Base-by-base conservation (phyloP, 2,329 filamentous ascomycete genomes). In the Penicillium sp. region DNA sequence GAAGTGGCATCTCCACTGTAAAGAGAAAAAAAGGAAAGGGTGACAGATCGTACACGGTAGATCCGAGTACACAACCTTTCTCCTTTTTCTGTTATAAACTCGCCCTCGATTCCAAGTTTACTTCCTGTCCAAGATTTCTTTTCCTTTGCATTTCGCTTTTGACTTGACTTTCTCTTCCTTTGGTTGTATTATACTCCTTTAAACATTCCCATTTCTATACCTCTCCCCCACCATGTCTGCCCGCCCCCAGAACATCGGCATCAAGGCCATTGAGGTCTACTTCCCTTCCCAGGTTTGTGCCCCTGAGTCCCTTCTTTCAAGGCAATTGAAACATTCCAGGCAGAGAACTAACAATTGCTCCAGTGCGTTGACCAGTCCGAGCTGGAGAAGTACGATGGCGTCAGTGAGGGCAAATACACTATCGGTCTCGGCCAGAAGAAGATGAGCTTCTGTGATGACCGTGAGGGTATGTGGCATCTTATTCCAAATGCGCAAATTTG, bases 201-300 rank as follows among this genome's bases (percentile, higher is more conserved):
- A 50, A 42, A 31, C 18, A 31, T 43, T 52, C 53, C 54, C 47
- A 48, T 46, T 37, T 47, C 53, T 35, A 45, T 56, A 41, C 57
- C 57, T 62, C 60, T 61, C 65, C 59, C 58, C 62, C 67, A 77
- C 62, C 64, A 92, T 92, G 89, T 83, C 88, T 72, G 75, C 86
- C 67, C 87, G 89, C 78, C 89, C 90, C 63, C 86, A 92, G 77
- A 93, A 93, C 79, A 88, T 94, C 77, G 90, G 90, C 83, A 92
- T 94, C 75, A 93, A 94, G 82, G 90, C 89, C 88, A 90, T 94
- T 77, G 90, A 94, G 75, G 85, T 94, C 73, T 94, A 94, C 77
- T 90, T 91, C 73, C 90, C 90, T 63, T 89, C 83, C 75, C 90
- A 93, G 86, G 90, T 93, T 78, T 62, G 86, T 78, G n/a, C 37